Evolutionary conservation across 495 filamentous ascomycete species (phyloP).

Genomic region (Penicillium crystallinum): DNA sequence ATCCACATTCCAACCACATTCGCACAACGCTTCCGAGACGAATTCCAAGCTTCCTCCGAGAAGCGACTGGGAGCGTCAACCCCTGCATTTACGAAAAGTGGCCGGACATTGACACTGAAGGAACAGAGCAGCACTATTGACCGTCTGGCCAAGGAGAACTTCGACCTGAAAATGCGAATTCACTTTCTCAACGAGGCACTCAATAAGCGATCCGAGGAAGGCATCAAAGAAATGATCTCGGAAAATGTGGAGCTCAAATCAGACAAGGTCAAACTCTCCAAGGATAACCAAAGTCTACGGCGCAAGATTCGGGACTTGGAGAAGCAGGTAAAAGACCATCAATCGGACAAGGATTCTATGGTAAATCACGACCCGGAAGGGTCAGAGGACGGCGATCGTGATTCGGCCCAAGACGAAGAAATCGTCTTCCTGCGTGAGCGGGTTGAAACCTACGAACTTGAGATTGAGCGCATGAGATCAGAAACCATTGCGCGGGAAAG

Average conservation of each 20-base stretch:
- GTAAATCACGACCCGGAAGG: conserved; percentile 57
- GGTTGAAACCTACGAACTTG: conserved; percentile 72
- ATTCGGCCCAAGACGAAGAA: conserved; percentile 66
- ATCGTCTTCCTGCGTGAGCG: conserved; percentile 75
- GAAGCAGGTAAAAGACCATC: conserved; percentile 67
- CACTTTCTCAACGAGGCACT: conserved; percentile 93
- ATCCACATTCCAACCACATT: conserved; percentile 88
- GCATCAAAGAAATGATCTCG: conserved; percentile 92
- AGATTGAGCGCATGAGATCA: conserved; percentile 74
- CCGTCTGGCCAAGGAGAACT: conserved; percentile 86
- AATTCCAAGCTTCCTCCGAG: conserved; percentile 47
- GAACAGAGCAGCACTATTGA: conserved; percentile 97
- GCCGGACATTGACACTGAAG: conserved; percentile 85
- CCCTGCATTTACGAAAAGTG: conserved; percentile 54
- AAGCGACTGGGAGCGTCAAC: conserved; percentile 48
- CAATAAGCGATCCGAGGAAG: conserved; percentile 90
- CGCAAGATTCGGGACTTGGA: conserved; percentile 79
- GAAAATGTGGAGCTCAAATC: conserved; percentile 96
- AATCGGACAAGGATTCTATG: conserved; percentile 53
- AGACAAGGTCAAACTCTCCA: conserved; percentile 75
- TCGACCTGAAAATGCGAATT: conserved; percentile 95
- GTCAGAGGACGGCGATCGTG: conserved; percentile 51
- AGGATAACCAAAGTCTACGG: conserved; percentile 78
- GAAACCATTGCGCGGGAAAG: conserved; percentile 71
- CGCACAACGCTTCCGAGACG: conserved; percentile 73